Conservation (phyloP, 768 basidiomycete species). For the Boletus vermiculosoides region DNA sequence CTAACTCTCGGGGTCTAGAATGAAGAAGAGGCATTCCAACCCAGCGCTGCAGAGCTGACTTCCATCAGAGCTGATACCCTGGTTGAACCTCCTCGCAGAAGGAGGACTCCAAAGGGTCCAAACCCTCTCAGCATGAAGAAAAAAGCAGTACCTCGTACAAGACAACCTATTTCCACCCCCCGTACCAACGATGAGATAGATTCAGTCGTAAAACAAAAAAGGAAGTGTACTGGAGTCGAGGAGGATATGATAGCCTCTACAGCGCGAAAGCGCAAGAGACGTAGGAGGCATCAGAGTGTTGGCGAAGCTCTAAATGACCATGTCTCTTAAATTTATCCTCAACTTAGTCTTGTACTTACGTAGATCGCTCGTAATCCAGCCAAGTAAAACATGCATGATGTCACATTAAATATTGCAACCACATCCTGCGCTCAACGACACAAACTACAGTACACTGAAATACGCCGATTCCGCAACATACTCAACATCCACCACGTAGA, state of each 20-base stretch:
- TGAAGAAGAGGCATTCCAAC: slow-evolving; percentile 60
- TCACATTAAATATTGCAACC: background rate
- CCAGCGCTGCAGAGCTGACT: slow-evolving; percentile 48
- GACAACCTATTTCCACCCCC: background rate
- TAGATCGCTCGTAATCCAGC: background rate
- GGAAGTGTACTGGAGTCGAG: slow-evolving; percentile 6
- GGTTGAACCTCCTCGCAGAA: slow-evolving; percentile 48
- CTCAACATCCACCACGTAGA: slow-evolving; percentile 73
- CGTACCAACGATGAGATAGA: background rate
- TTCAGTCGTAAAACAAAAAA: slow-evolving; percentile 16
- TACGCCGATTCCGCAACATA: background rate
- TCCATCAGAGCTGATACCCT: slow-evolving; percentile 37
- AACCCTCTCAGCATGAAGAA: slow-evolving; percentile 94
- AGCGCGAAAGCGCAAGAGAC: slow-evolving; percentile 26
- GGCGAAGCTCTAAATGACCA: background rate
- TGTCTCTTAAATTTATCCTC: background rate
- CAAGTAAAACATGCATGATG: background rate
- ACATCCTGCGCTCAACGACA: background rate
- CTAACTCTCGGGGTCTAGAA: slow-evolving; percentile 40
- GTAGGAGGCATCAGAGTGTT: slow-evolving; percentile 4
- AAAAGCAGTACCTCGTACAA: slow-evolving; percentile 46
- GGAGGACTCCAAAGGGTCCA: slow-evolving; percentile 77
- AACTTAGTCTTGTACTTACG: background rate
- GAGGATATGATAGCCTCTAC: background rate
- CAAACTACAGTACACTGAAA: slow-evolving; percentile 3